Evolutionary conservation across 192 early-diverging fungal species (phyloP), one percentile per base, ranked within the genome.

Genomic region (Backusella tuberculispora): DNA sequence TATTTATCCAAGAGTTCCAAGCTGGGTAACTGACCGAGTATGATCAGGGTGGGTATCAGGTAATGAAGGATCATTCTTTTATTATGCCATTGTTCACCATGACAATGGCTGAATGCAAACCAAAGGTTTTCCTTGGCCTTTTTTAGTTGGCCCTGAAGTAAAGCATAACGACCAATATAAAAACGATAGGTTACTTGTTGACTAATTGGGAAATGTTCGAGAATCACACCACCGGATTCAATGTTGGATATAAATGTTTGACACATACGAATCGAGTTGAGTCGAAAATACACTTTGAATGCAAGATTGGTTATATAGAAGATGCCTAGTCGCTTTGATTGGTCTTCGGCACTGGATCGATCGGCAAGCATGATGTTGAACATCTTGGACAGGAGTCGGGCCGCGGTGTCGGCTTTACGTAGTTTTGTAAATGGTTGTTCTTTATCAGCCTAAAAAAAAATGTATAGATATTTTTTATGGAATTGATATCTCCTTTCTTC

Each of bases 161-260:
- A 79, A 8, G 70, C 64, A 40, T 85, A 87, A 4, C 86, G 75
- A 9, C 86, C 86, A 0, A 84, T 56, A 45, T 87, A 87, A 45
- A 83, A 87, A 7, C 76, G 76, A 26, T 85, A 80, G 0, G 83
- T 84, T 7, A 87, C 83, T 74, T 85, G 86, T 37, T 87, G 82
- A 3, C 75, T 73, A 66, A 83, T 85, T 5, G 84, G 86, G 34
- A 74, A 87, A 5, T 77, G 26, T 2, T 66, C 34, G 1, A 87
- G 24, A n/a, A 74, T 40, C 2, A 83, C 80, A 2, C 73, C 72
- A 15, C 78, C 79, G 5, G 76, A 84, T 0, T 70, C 53, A 24
- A 87, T 77, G 13, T 85, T 84, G 24, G 78, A 72, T 1, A 87
- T 79, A 60, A 84, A 71, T 0, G 86, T 87, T 34, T 77, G 76